Conservation (phyloP, 23 red algal genomes). For the Chondrus crispus region DNA sequence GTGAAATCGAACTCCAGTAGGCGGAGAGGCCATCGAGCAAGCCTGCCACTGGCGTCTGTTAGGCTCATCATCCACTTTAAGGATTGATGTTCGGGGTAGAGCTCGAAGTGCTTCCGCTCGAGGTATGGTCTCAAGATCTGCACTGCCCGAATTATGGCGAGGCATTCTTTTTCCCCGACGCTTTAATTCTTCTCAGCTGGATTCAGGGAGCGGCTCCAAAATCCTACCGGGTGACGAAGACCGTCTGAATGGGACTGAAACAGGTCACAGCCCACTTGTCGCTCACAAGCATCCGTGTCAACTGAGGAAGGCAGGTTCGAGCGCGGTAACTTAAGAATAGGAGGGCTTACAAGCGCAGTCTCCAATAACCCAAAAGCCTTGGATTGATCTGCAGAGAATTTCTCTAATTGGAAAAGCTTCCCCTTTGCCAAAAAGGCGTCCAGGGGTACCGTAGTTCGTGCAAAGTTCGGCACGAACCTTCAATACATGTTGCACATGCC, state of each 20-base stretch:
- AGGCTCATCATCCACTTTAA: background rate
- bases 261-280: background rate
- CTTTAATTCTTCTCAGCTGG: background rate
- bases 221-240: background rate
- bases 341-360: background rate
- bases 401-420: background rate
- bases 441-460: background rate
- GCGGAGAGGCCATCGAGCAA: background rate
- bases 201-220: background rate
- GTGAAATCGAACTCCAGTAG: background rate
- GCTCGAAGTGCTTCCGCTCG: background rate
- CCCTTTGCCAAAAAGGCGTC: background rate
- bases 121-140: background rate
- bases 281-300: slow-evolving; percentile 6
- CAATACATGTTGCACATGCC: slow-evolving; percentile 1
- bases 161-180: background rate
- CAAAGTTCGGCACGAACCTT: slow-evolving; percentile 4
- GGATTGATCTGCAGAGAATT: background rate
- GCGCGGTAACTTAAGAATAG: background rate
- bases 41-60: background rate
- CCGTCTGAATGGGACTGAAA: background rate
- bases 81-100: background rate
- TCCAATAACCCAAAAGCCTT: background rate
- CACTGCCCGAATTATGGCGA: background rate
- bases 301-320: background rate